Percentiles rank a stretch among this genome's conserved stretches.
These are phyloP conservation scores for Malus asiatica DNA, from an alignment of 306 rosid species.

Conservation along the genomic window DNA sequence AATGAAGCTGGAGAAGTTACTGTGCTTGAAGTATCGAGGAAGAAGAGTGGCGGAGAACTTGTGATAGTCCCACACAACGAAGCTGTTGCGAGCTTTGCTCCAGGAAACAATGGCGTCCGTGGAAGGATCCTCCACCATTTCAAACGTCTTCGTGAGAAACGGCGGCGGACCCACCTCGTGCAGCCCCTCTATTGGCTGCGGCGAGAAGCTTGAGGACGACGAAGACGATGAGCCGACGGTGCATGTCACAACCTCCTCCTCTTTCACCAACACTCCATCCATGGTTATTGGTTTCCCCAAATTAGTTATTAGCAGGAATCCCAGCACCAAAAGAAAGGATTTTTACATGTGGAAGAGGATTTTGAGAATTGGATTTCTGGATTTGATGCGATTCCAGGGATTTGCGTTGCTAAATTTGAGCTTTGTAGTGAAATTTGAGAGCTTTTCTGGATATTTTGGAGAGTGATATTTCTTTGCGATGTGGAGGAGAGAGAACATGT, in stretches of 20 bases:
- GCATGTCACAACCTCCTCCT: conserved; percentile 37
- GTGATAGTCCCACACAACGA: conserved; percentile 81
- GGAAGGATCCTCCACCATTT: conserved; percentile 87
- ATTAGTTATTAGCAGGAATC: neutral
- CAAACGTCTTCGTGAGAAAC: conserved; percentile 78
- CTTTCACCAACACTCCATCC: conserved; percentile 41
- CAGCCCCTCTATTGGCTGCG: conserved; percentile 74
- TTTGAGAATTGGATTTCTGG: neutral
- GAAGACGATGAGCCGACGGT: conserved; percentile 36
- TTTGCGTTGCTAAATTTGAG: neutral
- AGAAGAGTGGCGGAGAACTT: conserved; percentile 59
- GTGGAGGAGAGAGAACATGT: neutral
- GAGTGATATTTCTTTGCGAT: neutral
- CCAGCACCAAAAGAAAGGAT: neutral
- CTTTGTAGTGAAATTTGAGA: neutral
- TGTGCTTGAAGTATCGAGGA: conserved; percentile 89
- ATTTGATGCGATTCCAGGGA: neutral
- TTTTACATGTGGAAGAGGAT: neutral
- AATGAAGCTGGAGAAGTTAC: conserved; percentile 88
- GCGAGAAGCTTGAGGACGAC: conserved; percentile 39
- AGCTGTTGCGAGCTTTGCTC: conserved; percentile 84
- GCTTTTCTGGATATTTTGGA: neutral
- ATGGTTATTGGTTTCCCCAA: conserved; percentile 9
- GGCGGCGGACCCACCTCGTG: conserved; percentile 90
- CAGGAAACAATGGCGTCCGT: conserved; percentile 81